These are phyloP conservation scores for Arachis monticola DNA, from an alignment of 331 rosid genomes.

Conservation along the genomic window DNA sequence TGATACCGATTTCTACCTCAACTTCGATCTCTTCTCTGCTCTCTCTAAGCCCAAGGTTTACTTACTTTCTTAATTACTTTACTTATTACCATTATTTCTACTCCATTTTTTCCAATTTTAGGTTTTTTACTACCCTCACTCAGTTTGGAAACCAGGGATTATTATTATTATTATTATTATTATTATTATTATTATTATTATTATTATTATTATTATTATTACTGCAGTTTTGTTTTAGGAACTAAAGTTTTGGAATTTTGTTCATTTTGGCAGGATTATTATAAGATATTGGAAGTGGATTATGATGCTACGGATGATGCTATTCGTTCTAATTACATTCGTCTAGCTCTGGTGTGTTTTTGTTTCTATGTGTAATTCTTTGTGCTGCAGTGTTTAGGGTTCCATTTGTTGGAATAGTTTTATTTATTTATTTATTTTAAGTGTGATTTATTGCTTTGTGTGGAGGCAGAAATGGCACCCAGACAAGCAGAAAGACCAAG, in stretches of 20 bases:
- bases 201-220: background rate
- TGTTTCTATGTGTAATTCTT: background rate
- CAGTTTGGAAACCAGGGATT: background rate
- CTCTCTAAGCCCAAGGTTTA: slow-evolving; percentile 75
- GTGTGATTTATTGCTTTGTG: slow-evolving; percentile 8
- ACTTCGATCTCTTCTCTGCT: slow-evolving; percentile 76
- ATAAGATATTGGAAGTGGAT: slow-evolving; percentile 86
- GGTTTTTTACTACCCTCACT: background rate
- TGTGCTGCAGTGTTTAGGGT: background rate
- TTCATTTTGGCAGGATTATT: slow-evolving; percentile 62
- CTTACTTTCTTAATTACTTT: background rate
- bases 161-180: background rate
- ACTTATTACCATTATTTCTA: background rate
- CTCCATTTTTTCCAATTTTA: background rate
- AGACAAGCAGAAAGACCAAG: slow-evolving; percentile 79
- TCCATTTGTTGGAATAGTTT: background rate
- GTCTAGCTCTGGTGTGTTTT: slow-evolving; percentile 78
- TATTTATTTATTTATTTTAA: no score
- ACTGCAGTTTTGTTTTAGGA: background rate
- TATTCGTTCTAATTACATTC: slow-evolving; percentile 87
- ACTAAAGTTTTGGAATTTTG: background rate
- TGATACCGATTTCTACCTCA: slow-evolving; percentile 63
- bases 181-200: background rate
- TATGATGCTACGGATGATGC: slow-evolving; percentile 81
- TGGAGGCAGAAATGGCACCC: slow-evolving; percentile 94